Conservation (phyloP, 2,329 filamentous ascomycete species). For the Fusarium sp. region DNA sequence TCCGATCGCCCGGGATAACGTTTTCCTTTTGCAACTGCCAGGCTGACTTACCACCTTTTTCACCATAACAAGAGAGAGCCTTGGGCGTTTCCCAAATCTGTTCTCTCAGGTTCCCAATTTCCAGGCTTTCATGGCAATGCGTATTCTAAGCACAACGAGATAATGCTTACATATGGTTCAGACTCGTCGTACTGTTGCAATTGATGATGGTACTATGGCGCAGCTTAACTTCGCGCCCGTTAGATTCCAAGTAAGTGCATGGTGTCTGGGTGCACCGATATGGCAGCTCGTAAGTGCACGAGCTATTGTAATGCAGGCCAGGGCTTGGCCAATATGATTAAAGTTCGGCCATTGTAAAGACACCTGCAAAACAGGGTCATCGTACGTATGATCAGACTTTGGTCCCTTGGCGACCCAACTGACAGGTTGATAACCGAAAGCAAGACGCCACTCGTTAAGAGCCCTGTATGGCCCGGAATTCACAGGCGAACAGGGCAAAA, state of each 20-base stretch:
- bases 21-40: neutral
- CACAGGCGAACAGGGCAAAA: neutral
- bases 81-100: neutral
- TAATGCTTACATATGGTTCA: neutral
- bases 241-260: neutral
- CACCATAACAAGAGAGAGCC: constrained; percentile 3
- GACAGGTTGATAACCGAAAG: constrained; percentile 44
- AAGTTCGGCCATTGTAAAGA: constrained; percentile 24
- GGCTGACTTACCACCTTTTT: neutral
- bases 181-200: neutral
- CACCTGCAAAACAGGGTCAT: neutral
- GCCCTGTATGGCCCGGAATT: neutral
- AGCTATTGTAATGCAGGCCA: constrained; percentile 8
- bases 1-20: constrained; percentile 12
- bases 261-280: constrained; percentile 2
- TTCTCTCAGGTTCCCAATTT: neutral
- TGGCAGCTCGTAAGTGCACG: constrained; percentile 3
- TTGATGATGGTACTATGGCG: neutral
- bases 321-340: constrained; percentile 25
- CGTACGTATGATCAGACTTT: constrained; percentile 14
- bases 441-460: constrained; percentile 39
- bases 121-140: neutral
- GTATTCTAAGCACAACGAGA: neutral
- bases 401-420: constrained; percentile 18
- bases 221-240: constrained; percentile 13